These are phyloP conservation scores for Ilyonectria mors-panacis DNA, from an alignment of 2,329 filamentous ascomycete genomes.

Conservation along the genomic window DNA sequence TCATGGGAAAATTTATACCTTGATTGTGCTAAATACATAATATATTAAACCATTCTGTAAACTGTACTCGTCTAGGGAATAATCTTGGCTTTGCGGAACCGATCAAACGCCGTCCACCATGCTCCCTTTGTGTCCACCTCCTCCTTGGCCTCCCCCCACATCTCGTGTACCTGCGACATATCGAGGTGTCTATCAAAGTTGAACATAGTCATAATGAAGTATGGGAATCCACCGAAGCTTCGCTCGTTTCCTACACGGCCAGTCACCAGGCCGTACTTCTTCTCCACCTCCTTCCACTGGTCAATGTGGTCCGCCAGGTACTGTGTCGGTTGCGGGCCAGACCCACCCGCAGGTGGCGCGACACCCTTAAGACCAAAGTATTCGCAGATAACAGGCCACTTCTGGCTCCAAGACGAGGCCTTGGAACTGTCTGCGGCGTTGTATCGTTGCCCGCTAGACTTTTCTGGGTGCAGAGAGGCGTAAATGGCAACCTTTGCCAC, in stretches of 20 bases:
- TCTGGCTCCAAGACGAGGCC: slow-evolving; percentile 56
- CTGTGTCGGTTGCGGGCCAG: slow-evolving; percentile 50
- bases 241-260: slow-evolving; percentile 52
- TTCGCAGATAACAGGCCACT: slow-evolving; percentile 62
- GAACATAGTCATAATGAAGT: slow-evolving; percentile 54
- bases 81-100: slow-evolving; percentile 52
- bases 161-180: slow-evolving; percentile 50
- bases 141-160: slow-evolving; percentile 50
- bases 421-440: slow-evolving; percentile 59
- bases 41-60: neutral
- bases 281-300: slow-evolving; percentile 52
- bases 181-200: slow-evolving; percentile 54
- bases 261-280: slow-evolving; percentile 50
- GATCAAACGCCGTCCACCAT: slow-evolving; percentile 53
- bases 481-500: slow-evolving; percentile 58
- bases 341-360: slow-evolving; percentile 46
- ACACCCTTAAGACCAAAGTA: slow-evolving; percentile 63
- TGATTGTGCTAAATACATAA: neutral
- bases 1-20: neutral
- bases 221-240: slow-evolving; percentile 49
- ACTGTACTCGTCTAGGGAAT: slow-evolving; percentile 44
- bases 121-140: slow-evolving; percentile 49
- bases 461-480: slow-evolving; percentile 58
- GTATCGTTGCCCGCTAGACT: slow-evolving; percentile 55
- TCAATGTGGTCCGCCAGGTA: slow-evolving; percentile 51